phyloP scores from a whole-genome alignment of 2,329 filamentous ascomycete species.

The Arthroderma sp. region DNA sequence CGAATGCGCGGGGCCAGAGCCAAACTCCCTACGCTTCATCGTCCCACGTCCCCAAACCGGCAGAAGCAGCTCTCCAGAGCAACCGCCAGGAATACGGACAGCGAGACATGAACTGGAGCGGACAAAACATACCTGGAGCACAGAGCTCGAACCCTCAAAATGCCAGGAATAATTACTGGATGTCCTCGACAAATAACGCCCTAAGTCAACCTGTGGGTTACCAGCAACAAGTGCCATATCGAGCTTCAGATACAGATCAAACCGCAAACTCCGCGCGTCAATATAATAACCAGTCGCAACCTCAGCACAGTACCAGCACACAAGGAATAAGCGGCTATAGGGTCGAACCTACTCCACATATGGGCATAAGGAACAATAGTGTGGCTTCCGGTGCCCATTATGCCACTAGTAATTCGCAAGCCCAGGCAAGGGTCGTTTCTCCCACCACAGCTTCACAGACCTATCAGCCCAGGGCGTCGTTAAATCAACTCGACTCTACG shows the following conservation, averaged over 20 bases:
- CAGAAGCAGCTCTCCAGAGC: constrained; percentile 3
- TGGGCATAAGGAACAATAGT: background rate
- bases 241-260: constrained; percentile 8
- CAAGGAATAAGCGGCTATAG: background rate
- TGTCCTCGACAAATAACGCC: constrained; percentile 1
- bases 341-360: background rate
- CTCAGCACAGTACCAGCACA: background rate
- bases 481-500: constrained; percentile 10
- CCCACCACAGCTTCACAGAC: background rate
- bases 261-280: background rate
- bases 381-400: background rate
- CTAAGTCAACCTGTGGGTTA: constrained; percentile 4
- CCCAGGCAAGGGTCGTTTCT: background rate
- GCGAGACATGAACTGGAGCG: constrained; percentile 10
- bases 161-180: constrained; percentile 7
- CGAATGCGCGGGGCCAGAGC: constrained; percentile 4
- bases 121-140: constrained; percentile 4
- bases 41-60: constrained; percentile 1
- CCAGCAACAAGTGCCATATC: constrained; percentile 10
- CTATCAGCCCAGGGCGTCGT: constrained; percentile 4
- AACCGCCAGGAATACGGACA: constrained; percentile 9
- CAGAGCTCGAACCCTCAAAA: constrained; percentile 5
- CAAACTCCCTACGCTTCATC: constrained; percentile 5
- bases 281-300: background rate
- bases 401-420: background rate